Conservation (phyloP, 495 filamentous ascomycete genomes). For the Daldinia childiae region DNA sequence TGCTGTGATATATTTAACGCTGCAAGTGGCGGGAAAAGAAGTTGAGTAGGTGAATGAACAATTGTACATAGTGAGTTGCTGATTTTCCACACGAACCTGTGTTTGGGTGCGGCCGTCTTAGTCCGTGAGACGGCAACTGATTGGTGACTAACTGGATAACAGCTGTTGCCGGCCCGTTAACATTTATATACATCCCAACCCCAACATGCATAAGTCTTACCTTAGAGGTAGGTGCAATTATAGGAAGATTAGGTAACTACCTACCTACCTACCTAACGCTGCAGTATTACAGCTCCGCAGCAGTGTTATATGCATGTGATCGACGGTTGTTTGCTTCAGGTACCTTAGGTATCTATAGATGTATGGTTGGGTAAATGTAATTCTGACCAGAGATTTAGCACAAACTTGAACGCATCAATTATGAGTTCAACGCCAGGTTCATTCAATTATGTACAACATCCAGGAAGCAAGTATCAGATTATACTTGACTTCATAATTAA, state of each 20-base stretch:
- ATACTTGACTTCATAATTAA: conserved; percentile 18
- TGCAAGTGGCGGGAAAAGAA: neutral
- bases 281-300: no score
- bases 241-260: no score
- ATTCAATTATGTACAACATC: conserved; percentile 8
- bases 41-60: neutral
- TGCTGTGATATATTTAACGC: neutral
- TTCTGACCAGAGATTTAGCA: neutral
- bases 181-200: neutral
- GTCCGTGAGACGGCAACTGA: neutral
- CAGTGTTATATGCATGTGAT: no score
- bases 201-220: neutral
- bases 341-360: neutral
- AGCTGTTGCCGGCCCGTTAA: neutral
- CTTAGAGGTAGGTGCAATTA: no score
- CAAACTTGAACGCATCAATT: neutral
- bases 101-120: neutral
- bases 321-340: neutral
- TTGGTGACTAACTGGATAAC: neutral
- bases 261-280: no score
- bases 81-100: neutral
- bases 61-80: neutral
- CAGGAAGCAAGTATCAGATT: neutral
- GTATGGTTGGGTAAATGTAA: neutral
- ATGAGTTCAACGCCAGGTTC: neutral